Conservation (phyloP, 1,284 basidiomycete genomes). For the Moesziomyces sp. region DNA sequence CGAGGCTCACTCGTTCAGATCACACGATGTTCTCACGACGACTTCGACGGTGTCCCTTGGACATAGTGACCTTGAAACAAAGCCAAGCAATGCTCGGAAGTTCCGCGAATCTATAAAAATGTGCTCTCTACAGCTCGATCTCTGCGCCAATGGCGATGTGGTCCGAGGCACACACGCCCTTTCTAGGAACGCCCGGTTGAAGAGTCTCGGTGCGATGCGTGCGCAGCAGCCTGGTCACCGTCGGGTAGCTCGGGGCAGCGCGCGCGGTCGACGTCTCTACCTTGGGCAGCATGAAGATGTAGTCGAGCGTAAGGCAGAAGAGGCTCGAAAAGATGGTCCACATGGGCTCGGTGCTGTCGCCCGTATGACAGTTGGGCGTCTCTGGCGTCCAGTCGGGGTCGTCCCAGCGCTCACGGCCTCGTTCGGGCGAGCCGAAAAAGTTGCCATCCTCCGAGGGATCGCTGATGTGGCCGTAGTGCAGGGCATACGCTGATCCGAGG, state of each 20-base stretch:
- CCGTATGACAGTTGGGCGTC: constrained; percentile 51
- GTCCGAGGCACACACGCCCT: constrained; percentile 84
- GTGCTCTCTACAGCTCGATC: constrained; percentile 24
- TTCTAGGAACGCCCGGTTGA: constrained; percentile 80
- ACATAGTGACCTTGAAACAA: background rate
- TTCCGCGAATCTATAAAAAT: background rate
- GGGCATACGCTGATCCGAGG: constrained; percentile 66
- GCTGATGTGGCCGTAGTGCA: constrained; percentile 69
- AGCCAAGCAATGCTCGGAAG: background rate
- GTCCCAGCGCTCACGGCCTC: constrained; percentile 58
- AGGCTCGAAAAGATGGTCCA: constrained; percentile 65
- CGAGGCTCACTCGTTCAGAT: background rate
- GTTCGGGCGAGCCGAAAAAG: constrained; percentile 48
- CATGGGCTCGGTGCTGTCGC: constrained; percentile 61
- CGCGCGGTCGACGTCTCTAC: background rate
- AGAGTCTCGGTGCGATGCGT: constrained; percentile 77
- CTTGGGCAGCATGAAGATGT: constrained; percentile 76
- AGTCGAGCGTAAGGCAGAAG: constrained; percentile 71
- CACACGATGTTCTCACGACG: background rate
- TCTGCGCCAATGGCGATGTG: constrained; percentile 79
- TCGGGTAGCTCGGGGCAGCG: constrained; percentile 56
- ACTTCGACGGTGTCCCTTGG: background rate
- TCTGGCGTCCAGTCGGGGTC: constrained; percentile 44
- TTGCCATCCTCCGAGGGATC: constrained; percentile 44
- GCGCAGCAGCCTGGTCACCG: constrained; percentile 75